Evolutionary conservation across 106 monocot genomes (phyloP), one percentile per base, ranked within the genome.

Genomic region (Xerophyta viscosa): DNA sequence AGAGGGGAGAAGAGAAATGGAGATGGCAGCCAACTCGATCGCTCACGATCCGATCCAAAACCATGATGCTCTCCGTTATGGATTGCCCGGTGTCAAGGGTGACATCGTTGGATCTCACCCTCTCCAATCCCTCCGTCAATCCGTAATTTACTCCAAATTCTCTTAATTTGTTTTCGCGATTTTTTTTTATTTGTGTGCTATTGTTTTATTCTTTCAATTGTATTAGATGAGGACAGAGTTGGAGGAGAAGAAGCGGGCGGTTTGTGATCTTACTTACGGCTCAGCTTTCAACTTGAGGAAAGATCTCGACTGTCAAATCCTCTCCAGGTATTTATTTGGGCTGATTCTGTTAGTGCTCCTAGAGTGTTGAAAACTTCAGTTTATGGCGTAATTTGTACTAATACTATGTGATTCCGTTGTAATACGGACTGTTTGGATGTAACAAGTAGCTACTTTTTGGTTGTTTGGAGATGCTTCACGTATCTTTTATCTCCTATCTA

Each of bases 221-320:
- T 20, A 42, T 46, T 29, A 92, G 91, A 65, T 56, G 24, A 64
- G 21, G 71, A 67, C 20, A 31, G 54, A 57, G 21, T 72, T 75
- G 51, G 80, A 75, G 71, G 80, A 84, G 69, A 88, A 81, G 74
- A 94, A 78, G 72, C 60, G 57, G 72, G 42, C 63, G 51, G 66
- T 84, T 8, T 33, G 66, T 9, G 80, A 71, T 31, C 73, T 76
- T 20, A 81, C 78, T 20, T 94, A 94, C 30, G 94, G 94, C 20
- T 64, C 88, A 4, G 80, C 88, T 4, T 74, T 84, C 56, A 77
- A 78, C 61, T 27, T 88, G 18, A 74, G 83, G 68, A 88, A 63
- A 66, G 88, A 94, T 75, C 72, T 94, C 44, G 88, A 94, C 62
- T 61, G 73, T n/a, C 94, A 94, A 62, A 94, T 88, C 53, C 75